These are phyloP conservation scores for Cyberlindnera petersonii DNA, from an alignment of 805 yeast genomes.

Conservation along the genomic window DNA sequence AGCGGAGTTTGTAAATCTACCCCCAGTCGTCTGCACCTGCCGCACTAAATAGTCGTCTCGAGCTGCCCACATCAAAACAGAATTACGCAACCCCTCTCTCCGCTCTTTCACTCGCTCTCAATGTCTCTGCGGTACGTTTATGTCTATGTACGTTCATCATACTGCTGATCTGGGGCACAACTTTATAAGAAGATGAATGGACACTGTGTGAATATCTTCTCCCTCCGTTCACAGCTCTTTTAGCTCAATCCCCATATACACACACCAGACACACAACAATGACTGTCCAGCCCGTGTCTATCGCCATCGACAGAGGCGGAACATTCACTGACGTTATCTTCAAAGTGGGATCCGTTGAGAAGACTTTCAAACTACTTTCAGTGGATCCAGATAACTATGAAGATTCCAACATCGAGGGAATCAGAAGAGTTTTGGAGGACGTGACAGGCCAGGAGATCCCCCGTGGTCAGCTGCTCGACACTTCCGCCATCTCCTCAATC, in stretches of 20 bases:
- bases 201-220: no score
- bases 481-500: slow-evolving; percentile 38
- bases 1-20: no score
- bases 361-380: slow-evolving; percentile 41
- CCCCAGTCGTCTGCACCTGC: slow-evolving; percentile 5
- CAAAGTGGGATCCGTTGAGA: slow-evolving; percentile 13
- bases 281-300: slow-evolving; percentile 17
- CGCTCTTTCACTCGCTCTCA: no score
- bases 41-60: slow-evolving; percentile 5
- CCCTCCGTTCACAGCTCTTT: background rate
- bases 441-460: slow-evolving; percentile 34
- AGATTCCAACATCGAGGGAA: slow-evolving; percentile 51
- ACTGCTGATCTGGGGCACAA: no score
- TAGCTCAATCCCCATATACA: background rate
- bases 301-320: slow-evolving; percentile 21
- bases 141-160: no score
- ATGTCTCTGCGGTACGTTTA: no score
- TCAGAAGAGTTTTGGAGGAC: slow-evolving; percentile 41
- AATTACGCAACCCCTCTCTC: no score
- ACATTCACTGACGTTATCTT: slow-evolving; percentile 19
- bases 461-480: slow-evolving; percentile 30
- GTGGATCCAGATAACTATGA: slow-evolving; percentile 44
- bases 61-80: no score
- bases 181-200: no score
- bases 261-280: slow-evolving; percentile 2